Evolutionary conservation across 352 stramenopile species (phyloP).

Genomic region (Phytopythium boreale): DNA sequence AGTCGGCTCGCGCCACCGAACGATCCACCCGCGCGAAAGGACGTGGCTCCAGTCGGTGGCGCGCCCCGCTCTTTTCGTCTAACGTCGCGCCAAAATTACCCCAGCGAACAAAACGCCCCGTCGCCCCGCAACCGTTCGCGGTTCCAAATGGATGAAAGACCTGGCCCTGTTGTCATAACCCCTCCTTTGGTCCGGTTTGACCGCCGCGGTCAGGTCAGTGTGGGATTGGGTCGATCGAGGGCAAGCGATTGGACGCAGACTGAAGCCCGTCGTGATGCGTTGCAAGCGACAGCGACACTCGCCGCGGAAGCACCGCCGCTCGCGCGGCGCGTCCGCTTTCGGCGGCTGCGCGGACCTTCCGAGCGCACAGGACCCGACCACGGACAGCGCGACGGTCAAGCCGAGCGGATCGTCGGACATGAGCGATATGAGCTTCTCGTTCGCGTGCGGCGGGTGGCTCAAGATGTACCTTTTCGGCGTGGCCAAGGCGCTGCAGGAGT

Average conservation of each 20-base stretch:
- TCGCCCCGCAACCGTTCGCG: not conserved
- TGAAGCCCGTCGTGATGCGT: not conserved
- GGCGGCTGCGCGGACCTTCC: not conserved
- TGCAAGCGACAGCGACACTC: not conserved
- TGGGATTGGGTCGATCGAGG: not conserved
- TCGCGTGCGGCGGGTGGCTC: constrained; percentile 84
- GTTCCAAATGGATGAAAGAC: not conserved
- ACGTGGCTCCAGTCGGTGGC: constrained; percentile 11
- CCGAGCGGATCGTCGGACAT: not conserved
- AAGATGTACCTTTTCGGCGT: constrained; percentile 90
- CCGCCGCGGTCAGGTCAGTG: not conserved
- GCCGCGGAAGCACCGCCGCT: not conserved
- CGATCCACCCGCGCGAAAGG: constrained; percentile 6
- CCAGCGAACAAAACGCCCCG: not conserved
- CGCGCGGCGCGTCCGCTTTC: not conserved
- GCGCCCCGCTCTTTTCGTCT: constrained; percentile 1
- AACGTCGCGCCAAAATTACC: not conserved
- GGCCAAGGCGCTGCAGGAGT: constrained; percentile 79
- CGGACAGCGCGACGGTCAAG: too few species aligned
- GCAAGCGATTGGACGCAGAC: not conserved
- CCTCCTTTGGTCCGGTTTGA: not conserved
- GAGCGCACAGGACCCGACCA: too few species aligned
- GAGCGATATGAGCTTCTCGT: constrained; percentile 70
- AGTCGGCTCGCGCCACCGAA: constrained; percentile 15
- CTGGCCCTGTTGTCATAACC: too few species aligned